Base-by-base conservation (phyloP, 148 eudicot species). In the Camellia japonica region DNA sequence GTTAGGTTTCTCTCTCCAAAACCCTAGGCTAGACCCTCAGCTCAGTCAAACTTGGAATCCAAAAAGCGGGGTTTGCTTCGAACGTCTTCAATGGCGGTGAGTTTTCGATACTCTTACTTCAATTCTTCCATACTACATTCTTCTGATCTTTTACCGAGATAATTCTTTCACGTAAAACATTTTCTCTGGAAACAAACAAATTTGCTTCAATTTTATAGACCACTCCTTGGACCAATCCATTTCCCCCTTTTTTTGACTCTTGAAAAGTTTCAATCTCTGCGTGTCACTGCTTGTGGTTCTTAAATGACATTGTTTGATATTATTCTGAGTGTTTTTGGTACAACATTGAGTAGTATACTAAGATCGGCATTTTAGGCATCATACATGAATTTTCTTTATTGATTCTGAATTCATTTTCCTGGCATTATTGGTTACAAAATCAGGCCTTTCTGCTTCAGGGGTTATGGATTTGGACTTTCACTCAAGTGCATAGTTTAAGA, bases 61-160 rank as follows among this genome's bases (percentile, higher is more conserved):
- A 1, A 49, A 19, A 1, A 71, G 74, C 1, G 1, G 1, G 56
- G 7, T 47, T 14, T 10, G 14, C 7, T 49, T 58, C 41, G 30
- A 49, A 8, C 56, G n/a, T 9, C 58, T 71, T 49, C 68, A 71
- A 71, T 71, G 74, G 74, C 74, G 13, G 74, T 71, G 41, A 71
- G 74, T 71, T 8, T 46, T 47, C 56, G 47, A 38, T 42, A 15
- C 6, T 43, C 18, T 2, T 13, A 30, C 23, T 13, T 43, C 3
- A 30, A 30, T 30, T 49, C 5, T 49, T 49, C 52, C 52, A 49
- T 49, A 3, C 6, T 7, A 49, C 5, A 7, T 49, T 49, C 6
- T 49, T 49, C 52, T 49, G 7, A 49, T 49, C 52, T 49, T 49
- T 49, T 49, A 0, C 52, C 52, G 7, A 49, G 52, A 49, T 5